Evolutionary conservation across 257 asterid species (phyloP).

Genomic region (Solanum infundibuliforme): DNA sequence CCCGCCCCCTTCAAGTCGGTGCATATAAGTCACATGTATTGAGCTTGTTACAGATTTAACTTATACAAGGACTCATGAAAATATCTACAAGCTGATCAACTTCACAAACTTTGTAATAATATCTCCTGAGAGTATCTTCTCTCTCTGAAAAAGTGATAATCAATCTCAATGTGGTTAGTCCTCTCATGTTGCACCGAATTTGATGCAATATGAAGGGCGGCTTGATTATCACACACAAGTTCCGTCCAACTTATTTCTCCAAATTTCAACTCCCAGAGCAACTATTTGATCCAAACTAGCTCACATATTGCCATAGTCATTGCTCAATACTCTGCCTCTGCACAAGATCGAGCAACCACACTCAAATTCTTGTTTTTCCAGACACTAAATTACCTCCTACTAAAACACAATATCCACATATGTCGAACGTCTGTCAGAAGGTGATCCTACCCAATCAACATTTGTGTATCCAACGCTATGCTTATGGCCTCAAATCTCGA

Average conservation of each 20-base stretch:
- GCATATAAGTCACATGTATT: background rate
- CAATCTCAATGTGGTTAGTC: background rate
- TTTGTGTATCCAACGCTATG: background rate
- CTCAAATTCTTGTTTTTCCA: background rate
- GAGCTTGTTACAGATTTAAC: background rate
- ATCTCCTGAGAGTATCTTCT: background rate
- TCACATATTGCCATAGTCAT: background rate
- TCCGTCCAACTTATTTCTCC: background rate
- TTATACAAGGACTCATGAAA: background rate
- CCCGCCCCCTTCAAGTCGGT: background rate
- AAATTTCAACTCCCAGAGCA: background rate
- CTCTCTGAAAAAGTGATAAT: background rate
- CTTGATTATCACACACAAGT: background rate
- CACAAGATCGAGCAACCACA: background rate
- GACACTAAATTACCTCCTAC: background rate
- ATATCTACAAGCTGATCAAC: background rate
- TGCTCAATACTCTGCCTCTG: background rate
- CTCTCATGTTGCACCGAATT: background rate
- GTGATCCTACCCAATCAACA: background rate
- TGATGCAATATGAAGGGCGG: background rate
- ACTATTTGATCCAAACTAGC: background rate
- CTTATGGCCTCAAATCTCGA: background rate
- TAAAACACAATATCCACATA: background rate
- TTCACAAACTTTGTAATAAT: background rate
- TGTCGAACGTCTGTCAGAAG: background rate